phyloP scores from a whole-genome alignment of 2,329 filamentous ascomycete species.

The Cladosporium sp. region DNA sequence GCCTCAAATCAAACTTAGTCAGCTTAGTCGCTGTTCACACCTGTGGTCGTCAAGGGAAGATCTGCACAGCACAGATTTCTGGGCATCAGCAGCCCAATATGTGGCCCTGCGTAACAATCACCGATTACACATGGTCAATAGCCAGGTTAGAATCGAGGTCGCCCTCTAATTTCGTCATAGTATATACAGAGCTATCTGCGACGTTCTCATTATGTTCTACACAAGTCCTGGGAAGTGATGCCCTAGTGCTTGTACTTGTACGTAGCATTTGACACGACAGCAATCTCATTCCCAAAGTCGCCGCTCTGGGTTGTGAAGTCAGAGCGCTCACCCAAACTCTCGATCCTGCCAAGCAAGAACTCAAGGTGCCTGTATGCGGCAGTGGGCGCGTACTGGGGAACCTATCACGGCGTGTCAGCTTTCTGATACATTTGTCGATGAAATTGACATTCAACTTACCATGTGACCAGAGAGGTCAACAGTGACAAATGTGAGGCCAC shows the following conservation, averaged over 20 bases:
- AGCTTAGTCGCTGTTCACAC: too few relatives aligned
- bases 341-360: slow-evolving; percentile 67
- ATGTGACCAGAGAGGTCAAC: slow-evolving; percentile 65
- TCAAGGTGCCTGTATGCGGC: slow-evolving; percentile 70
- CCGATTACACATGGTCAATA: too few relatives aligned
- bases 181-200: background rate
- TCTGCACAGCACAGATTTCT: too few relatives aligned
- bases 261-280: background rate
- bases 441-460: slow-evolving; percentile 17
- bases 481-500: slow-evolving; percentile 68
- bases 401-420: background rate
- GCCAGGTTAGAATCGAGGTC: background rate
- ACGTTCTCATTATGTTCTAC: too few relatives aligned
- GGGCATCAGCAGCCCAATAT: too few relatives aligned
- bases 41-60: too few relatives aligned
- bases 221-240: background rate
- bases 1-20: background rate
- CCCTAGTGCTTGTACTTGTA: background rate
- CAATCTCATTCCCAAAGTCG: slow-evolving; percentile 16
- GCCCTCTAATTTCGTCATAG: background rate
- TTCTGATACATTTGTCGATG: slow-evolving; percentile 4
- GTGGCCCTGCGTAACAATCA: too few relatives aligned
- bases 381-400: slow-evolving; percentile 63
- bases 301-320: slow-evolving; percentile 34
- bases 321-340: slow-evolving; percentile 44